Base-by-base conservation (phyloP, 2,329 filamentous ascomycete genomes). In the Scedosporium dehoogii region DNA sequence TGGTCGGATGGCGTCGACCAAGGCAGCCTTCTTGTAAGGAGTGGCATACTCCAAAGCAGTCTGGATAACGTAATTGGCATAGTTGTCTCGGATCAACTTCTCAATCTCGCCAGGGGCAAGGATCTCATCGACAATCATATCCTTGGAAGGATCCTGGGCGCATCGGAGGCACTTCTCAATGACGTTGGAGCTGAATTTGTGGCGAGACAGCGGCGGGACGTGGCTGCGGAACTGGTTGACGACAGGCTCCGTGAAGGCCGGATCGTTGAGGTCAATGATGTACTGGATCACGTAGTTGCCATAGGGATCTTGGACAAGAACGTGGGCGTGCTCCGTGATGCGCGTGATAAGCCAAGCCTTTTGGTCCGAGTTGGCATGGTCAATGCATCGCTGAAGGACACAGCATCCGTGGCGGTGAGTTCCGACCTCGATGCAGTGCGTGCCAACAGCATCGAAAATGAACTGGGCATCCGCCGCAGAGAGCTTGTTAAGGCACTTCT, bases 251-350 rank as follows among this genome's bases (percentile, higher is more conserved):
- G 93, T 97, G 76, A 96, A 97, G 68, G 80, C 81, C 12, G 88
- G 81, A 71, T 99, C 92, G 67, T 92, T 92, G 62, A 97, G 83
- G 72, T 97, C 94, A 68, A 99, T 86, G 71, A 99, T 97, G 78
- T 99, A 99, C 77, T 99, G 94, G 59, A 99, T 90, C 59, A 99
- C 94, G 67, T 99, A 99, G 76, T 99, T 99, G 71, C 94, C 94
- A 69, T 97, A 99, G 0, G 94, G 93, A 73, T 99, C 94, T 73
- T 97, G 92, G 21, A 99, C 92, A 10, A 99, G 85, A 44, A 88
- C 81, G 67, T 91, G 89, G n/a, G 92, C 91, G 72, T 96, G 89
- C 62, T 87, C 81, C 1, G 92, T 97, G 74, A 99, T 97, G 71
- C 90, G 85, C 64, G 84, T 80, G 67, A 99, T 92, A 65, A 99